Evolutionary conservation across 2,329 filamentous ascomycete species (phyloP).

Genomic region (Colletotrichum truncatum): DNA sequence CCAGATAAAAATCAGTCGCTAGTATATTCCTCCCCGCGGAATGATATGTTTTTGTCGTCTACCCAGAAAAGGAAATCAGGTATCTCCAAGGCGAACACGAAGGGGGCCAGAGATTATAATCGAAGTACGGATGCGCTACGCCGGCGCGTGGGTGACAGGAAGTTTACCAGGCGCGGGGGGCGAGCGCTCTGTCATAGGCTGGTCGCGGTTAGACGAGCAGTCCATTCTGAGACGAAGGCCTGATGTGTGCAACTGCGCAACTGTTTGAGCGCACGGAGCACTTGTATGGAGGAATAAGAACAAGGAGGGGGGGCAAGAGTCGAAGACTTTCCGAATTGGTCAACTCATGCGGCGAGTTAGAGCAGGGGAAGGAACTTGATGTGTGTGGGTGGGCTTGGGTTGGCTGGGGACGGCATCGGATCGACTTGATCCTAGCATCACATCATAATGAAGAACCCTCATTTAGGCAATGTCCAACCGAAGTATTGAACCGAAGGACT

Average conservation of each 20-base stretch:
- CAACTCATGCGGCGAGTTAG: conserved; percentile 21
- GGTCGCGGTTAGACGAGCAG: conserved; percentile 27
- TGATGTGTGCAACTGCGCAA: conserved; percentile 29
- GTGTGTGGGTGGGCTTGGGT: conserved; percentile 5
- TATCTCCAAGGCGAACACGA: not conserved
- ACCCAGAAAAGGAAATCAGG: not conserved
- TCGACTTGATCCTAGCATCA: conserved; percentile 23
- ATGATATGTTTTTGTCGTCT: conserved; percentile 2
- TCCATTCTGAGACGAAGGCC: conserved; percentile 29
- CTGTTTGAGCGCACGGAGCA: conserved; percentile 31
- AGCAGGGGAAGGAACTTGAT: not conserved
- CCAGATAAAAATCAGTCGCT: not conserved
- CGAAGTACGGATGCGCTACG: conserved; percentile 5
- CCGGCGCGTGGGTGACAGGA: conserved; percentile 16
- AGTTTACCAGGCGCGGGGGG: conserved; percentile 12
- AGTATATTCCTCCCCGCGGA: conserved; percentile 27
- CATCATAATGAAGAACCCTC: not conserved
- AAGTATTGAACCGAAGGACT: not conserved
- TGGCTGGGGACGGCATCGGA: conserved; percentile 4
- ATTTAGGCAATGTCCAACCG: conserved; percentile 4
- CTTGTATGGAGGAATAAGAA: conserved; percentile 2
- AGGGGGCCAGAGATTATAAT: conserved; percentile 24
- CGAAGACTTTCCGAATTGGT: conserved; percentile 23
- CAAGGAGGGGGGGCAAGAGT: not conserved
- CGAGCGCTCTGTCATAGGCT: conserved; percentile 28